Evolutionary conservation across 2,329 filamentous ascomycete species (phyloP).

Genomic region (Penicillium frequentans): DNA sequence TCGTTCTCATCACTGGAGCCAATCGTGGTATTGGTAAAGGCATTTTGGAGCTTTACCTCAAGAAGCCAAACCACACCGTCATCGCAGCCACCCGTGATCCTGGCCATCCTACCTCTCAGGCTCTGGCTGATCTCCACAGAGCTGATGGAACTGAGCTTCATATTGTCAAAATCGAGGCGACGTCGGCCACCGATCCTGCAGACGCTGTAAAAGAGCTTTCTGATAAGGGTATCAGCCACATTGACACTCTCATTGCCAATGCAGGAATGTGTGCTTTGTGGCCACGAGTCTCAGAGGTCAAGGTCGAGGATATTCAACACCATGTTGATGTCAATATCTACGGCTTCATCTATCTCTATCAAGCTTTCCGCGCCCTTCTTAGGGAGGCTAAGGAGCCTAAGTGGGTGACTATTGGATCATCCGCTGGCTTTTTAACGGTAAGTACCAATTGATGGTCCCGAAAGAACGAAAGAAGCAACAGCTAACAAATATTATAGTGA

Average conservation of each 20-base stretch:
- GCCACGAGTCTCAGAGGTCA: conserved; percentile 33
- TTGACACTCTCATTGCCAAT: conserved; percentile 43
- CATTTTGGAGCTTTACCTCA: conserved; percentile 9
- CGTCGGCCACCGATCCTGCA: not conserved
- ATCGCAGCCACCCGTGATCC: conserved; percentile 43
- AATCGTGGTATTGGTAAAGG: conserved; percentile 17
- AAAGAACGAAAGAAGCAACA: not conserved
- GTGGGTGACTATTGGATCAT: conserved; percentile 33
- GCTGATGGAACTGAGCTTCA: not conserved
- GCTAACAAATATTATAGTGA: not conserved
- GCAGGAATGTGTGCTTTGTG: conserved; percentile 30
- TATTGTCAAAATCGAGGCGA: not conserved
- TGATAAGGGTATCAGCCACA: conserved; percentile 26
- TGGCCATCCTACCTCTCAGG: conserved; percentile 19
- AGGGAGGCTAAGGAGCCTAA: conserved; percentile 29
- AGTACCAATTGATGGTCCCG: not conserved
- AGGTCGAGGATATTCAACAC: conserved; percentile 15
- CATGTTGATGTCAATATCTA: conserved; percentile 30
- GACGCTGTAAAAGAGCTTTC: conserved; percentile 25
- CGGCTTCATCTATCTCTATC: conserved; percentile 32
- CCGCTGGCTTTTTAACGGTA: conserved; percentile 15
- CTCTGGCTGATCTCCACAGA: conserved; percentile 23
- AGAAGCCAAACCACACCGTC: conserved; percentile 24
- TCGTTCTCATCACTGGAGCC: conserved; percentile 17
- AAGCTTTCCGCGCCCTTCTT: conserved; percentile 34